Base-by-base conservation (phyloP, 257 asterid species). In the Handroanthus guayacan region DNA sequence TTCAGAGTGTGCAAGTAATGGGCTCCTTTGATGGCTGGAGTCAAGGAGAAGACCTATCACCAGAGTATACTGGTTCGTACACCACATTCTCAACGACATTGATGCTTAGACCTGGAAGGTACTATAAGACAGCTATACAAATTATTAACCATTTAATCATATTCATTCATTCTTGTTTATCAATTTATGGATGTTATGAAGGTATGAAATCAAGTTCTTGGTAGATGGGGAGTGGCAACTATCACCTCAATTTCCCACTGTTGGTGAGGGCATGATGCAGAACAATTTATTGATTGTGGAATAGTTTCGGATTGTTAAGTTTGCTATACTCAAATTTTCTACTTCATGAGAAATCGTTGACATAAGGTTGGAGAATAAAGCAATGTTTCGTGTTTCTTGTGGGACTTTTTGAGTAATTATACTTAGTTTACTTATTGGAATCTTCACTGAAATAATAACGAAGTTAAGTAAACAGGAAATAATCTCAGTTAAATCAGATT, bases 11-110 rank as follows among this genome's bases (percentile, higher is more conserved):
- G 76, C 94, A 91, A 88, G 96, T 95, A 51, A 89, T 95, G 97
- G 98, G 98, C 31, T 95, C 98, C 12, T 95, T 92, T 71, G 95
- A 95, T 75, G 92, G 95, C 44, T 95, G 99, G 99, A 87, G 85
- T 71, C 82, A 81, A 85, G 98, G 97, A 66, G 99, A 95, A 78
- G 81, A 89, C 67, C 82, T 95, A 52, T 92, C 98, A 43, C 92
- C 91, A 1, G 97, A 92, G 77, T 95, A 91, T 72, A 84, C 87
- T 5, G 97, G 91, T 82, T 85, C 91, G 12, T 83, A 83, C 69
- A 74, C 96, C 44, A 82, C 81, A 51, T 95, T 92, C 84, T 88
- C 97, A n/a, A 84, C 96, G 8, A 87, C 95, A 45, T 68, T 95
- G 83, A 70, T 87, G 87, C 98, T 95, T 45, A 84, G 88, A 81